phyloP scores from a whole-genome alignment of 2,329 filamentous ascomycete genomes.

The Delphinella strobiligena region DNA sequence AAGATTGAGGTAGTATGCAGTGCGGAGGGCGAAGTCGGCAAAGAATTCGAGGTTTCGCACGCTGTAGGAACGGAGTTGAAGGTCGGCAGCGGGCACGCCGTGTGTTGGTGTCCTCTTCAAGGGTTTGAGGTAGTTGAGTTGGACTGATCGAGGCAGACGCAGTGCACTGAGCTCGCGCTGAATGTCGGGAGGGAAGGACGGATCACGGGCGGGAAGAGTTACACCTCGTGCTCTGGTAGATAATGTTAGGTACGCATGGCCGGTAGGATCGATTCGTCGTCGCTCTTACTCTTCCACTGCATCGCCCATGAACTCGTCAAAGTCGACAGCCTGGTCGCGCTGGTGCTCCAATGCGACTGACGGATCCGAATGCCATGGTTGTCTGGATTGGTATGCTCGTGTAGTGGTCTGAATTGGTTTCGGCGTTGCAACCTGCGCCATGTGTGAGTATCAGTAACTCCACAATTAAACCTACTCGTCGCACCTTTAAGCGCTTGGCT shows the following conservation, averaged over 20 bases:
- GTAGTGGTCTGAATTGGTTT: constrained; percentile 7
- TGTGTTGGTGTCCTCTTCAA: constrained; percentile 62
- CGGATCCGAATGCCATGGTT: constrained; percentile 10
- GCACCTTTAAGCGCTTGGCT: constrained; percentile 31
- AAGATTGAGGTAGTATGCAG: constrained; percentile 85
- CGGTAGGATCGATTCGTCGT: neutral
- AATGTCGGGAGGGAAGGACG: constrained; percentile 8
- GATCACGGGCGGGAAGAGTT: constrained; percentile 11
- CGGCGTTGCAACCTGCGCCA: constrained; percentile 10
- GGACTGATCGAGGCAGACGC: constrained; percentile 65
- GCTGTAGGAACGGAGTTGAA: constrained; percentile 86
- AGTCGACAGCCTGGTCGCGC: constrained; percentile 7
- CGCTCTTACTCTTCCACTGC: constrained; percentile 7
- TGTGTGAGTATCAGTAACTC: neutral
- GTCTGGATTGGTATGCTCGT: constrained; percentile 11
- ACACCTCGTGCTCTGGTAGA: constrained; percentile 11
- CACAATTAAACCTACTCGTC: constrained; percentile 1
- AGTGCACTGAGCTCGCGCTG: constrained; percentile 20
- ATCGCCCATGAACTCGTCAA: constrained; percentile 11
- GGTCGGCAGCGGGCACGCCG: constrained; percentile 74
- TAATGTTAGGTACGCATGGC: constrained; percentile 9
- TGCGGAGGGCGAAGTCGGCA: constrained; percentile 83
- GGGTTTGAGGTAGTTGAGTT: constrained; percentile 76
- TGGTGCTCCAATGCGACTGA: constrained; percentile 8
- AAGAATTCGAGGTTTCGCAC: constrained; percentile 88